phyloP scores from a whole-genome alignment of 2,329 filamentous ascomycete genomes.

The Cephalotrichum gorgonifer region DNA sequence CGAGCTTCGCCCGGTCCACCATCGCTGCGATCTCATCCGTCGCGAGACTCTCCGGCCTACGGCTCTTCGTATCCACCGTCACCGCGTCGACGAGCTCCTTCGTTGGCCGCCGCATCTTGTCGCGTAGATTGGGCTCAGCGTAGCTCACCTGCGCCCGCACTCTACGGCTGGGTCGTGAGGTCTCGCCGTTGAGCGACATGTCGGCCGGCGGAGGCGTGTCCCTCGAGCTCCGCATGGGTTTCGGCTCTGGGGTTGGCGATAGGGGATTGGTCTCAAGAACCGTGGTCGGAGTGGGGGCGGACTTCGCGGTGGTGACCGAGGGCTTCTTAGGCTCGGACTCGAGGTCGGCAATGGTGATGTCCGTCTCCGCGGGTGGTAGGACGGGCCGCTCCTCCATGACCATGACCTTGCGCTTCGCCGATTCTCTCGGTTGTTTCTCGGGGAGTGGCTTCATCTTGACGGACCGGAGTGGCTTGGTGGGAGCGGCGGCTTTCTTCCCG shows the following conservation, averaged over 20 bases:
- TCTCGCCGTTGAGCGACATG: conserved; percentile 44
- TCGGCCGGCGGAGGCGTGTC: conserved; percentile 53
- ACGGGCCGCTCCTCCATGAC: conserved; percentile 9
- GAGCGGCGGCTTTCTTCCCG: conserved; percentile 24
- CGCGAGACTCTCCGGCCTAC: conserved; percentile 27
- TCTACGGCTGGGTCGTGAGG: conserved; percentile 55
- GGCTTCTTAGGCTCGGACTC: conserved; percentile 8
- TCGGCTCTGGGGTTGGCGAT: conserved; percentile 30
- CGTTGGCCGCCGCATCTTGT: conserved; percentile 75
- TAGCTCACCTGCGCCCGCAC: conserved; percentile 64
- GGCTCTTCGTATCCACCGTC: conserved; percentile 46
- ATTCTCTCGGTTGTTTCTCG: neutral
- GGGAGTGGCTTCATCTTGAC: conserved; percentile 12
- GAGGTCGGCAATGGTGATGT: conserved; percentile 8
- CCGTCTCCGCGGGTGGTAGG: neutral
- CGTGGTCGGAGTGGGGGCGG: neutral
- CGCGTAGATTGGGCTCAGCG: conserved; percentile 68
- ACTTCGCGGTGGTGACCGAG: neutral
- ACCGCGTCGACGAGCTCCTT: conserved; percentile 70
- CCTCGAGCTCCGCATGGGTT: conserved; percentile 19
- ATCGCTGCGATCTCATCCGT: conserved; percentile 17
- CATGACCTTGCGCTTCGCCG: conserved; percentile 16
- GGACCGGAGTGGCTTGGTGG: conserved; percentile 9
- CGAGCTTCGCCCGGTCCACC: conserved; percentile 20
- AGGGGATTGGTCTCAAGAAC: neutral